Evolutionary conservation across 345 rosid genomes (phyloP).

Genomic region (Iberis pinnata): DNA sequence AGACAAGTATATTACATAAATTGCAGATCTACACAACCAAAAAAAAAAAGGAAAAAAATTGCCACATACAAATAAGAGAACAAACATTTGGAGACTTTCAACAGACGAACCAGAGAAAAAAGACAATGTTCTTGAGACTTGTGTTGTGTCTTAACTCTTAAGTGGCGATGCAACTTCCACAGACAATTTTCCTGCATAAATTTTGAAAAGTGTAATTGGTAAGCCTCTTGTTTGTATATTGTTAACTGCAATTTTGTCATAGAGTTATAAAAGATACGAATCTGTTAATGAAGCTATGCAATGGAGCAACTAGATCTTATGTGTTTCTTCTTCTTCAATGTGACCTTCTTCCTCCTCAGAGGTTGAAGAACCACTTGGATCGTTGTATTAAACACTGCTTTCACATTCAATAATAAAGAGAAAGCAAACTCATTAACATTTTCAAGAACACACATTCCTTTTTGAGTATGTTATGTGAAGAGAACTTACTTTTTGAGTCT

Average conservation of each 20-base stretch:
- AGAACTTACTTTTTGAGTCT: slow-evolving; percentile 87
- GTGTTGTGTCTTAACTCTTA: too few relatives aligned
- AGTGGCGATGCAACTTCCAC: too few relatives aligned
- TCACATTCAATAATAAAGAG: slow-evolving; percentile 62
- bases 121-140: slow-evolving; percentile 8
- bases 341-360: slow-evolving; percentile 72
- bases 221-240: neutral
- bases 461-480: neutral
- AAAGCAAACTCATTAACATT: neutral
- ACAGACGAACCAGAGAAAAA: neutral
- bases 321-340: slow-evolving; percentile 50
- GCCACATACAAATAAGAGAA: slow-evolving; percentile 26
- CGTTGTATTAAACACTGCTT: slow-evolving; percentile 86
- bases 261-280: too few relatives aligned
- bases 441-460: neutral
- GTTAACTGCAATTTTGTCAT: too few relatives aligned
- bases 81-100: slow-evolving; percentile 23
- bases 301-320: slow-evolving; percentile 62
- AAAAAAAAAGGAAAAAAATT: slow-evolving; percentile 4
- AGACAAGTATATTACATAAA: slow-evolving; percentile 1
- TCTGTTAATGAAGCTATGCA: too few relatives aligned
- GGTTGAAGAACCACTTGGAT: slow-evolving; percentile 98
- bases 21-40: slow-evolving; percentile 17
- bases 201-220: neutral
- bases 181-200: slow-evolving; percentile 54